Evolutionary conservation across 208 protist genomes (phyloP).

Genomic region (Trypanosoma congolense): DNA sequence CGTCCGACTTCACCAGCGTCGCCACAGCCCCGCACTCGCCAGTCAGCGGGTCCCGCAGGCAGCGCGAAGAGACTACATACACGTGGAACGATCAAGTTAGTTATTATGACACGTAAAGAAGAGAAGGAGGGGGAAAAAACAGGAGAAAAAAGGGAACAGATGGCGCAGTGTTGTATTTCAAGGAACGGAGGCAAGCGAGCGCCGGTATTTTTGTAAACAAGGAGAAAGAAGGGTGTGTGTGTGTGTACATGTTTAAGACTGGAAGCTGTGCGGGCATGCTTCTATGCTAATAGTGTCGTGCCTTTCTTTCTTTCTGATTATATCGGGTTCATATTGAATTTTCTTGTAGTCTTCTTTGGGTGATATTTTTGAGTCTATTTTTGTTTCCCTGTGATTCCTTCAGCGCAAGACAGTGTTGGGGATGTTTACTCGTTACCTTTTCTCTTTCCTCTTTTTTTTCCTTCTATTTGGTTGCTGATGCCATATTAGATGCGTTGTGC

Average conservation of each 20-base stretch:
- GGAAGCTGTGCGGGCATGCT: background rate
- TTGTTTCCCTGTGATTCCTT: too few species aligned
- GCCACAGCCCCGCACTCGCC: background rate
- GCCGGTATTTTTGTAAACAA: background rate
- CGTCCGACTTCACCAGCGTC: slow-evolving; percentile 43
- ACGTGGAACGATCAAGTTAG: background rate
- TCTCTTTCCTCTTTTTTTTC: slow-evolving; percentile 8
- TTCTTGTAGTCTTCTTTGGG: too few species aligned
- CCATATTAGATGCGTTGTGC: too few species aligned
- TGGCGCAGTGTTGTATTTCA: too few species aligned
- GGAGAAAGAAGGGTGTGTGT: slow-evolving; percentile 4
- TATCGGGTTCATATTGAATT: too few species aligned
- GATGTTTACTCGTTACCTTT: slow-evolving; percentile 7
- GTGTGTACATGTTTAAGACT: background rate
- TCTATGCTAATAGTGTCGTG: too few species aligned
- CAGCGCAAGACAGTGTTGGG: too few species aligned
- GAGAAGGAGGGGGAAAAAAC: background rate
- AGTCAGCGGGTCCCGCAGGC: background rate
- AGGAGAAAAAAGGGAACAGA: background rate
- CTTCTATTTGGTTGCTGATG: slow-evolving; percentile 5
- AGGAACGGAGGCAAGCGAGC: slow-evolving; percentile 1
- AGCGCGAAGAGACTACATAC: background rate
- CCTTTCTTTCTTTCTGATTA: too few species aligned
- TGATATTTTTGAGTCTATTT: too few species aligned
- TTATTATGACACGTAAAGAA: background rate